Base-by-base conservation (phyloP, 805 yeast genomes). In the Saccharomycopsis sp. region DNA sequence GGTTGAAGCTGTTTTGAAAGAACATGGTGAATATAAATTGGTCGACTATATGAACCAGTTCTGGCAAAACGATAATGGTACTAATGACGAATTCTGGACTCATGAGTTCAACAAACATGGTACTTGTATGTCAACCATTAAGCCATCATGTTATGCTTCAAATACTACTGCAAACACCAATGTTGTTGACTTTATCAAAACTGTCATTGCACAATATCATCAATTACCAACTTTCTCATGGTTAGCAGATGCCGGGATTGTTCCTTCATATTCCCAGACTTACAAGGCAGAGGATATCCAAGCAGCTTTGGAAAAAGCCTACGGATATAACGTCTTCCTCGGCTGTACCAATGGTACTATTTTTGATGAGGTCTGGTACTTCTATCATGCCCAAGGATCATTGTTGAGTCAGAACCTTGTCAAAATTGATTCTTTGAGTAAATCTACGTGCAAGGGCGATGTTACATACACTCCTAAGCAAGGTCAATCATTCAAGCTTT, bases 101-200 rank as follows among this genome's bases (percentile, higher is more conserved):
- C 97, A 92, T 71, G 97, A 92, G 72, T 92, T 81, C 78, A 91
- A 92, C 74, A 92, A 92, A 70, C 98, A 92, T 69, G 97, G 92
- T 23, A 90, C 97, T 8, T 92, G 97, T 72, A 84, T 91, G 78
- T 81, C 85, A 53, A 90, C 97, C 0, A 74, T 92, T 52, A 81
- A 78, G 58, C 88, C 94, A 2, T 64, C 70, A 2, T 92, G 98
- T 70, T 91, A 90, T 70, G 65, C 70, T 50, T 64, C 69, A 56
- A 68, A 75, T 25, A 62, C 20, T 59, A 65, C 67, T 23, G 56
- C 68, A 15, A 64, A 71, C 60, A 73, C 71, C 58, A 77, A 77
- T 54, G 91, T 88, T 29, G 84, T 82, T 58, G 96, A 90, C 69
- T 90, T 83, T 71, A 88, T 76, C 71, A 78, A 78, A 54, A 77